Percentiles rank a stretch among this genome's conserved stretches.
These are phyloP conservation scores for Populus nigra DNA, from an alignment of 345 rosid genomes.

Conservation along the genomic window DNA sequence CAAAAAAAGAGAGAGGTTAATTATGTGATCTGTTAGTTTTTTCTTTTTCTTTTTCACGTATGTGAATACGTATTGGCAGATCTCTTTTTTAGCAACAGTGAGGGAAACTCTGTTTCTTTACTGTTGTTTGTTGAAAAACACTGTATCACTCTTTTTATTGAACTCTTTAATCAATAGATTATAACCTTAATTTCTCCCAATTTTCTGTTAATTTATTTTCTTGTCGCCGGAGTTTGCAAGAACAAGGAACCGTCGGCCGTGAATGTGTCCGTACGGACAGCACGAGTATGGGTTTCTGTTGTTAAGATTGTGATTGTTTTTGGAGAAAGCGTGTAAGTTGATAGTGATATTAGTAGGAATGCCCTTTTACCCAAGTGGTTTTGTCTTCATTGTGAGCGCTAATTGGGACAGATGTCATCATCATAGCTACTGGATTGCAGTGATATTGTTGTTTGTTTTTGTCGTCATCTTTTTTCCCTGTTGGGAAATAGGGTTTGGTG, in stretches of 20 bases:
- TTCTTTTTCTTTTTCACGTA: conserved; percentile 3
- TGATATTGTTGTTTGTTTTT: background rate
- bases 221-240: background rate
- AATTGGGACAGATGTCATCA: background rate
- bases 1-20: conserved; percentile 13
- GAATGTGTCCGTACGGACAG: background rate
- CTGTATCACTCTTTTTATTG: background rate
- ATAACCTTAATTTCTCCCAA: background rate
- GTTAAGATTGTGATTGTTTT: background rate
- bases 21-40: conserved; percentile 16
- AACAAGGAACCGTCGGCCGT: background rate
- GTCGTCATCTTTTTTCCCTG: too few relatives aligned
- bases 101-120: conserved; percentile 15
- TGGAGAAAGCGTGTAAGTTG: background rate
- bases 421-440: background rate
- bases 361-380: conserved; percentile 3
- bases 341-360: background rate
- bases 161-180: conserved; percentile 9
- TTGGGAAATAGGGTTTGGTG: too few relatives aligned
- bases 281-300: background rate
- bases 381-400: background rate
- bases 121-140: conserved; percentile 24
- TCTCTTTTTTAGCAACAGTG: conserved; percentile 36
- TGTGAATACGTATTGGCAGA: conserved; percentile 29
- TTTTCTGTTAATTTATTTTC: background rate